These are phyloP conservation scores for Strigomonas culicis DNA, from an alignment of 208 protist species.

Conservation along the genomic window DNA sequence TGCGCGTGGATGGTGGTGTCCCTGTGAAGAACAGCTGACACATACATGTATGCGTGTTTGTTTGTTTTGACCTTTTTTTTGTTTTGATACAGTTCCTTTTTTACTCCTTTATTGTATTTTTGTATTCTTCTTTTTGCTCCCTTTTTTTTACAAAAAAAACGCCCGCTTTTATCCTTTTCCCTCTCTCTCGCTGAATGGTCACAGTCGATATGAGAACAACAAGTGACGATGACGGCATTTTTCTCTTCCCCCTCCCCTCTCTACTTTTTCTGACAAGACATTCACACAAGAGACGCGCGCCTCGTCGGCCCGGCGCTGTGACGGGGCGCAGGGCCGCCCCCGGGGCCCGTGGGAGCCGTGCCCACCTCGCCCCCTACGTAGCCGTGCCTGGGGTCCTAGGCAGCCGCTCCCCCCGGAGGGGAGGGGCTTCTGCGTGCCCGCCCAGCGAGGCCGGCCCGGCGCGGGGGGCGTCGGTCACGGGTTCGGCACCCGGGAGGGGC, in stretches of 20 bases:
- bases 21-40: no score
- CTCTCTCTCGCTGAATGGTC: not conserved
- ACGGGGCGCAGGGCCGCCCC: no score
- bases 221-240: not conserved
- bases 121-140: not conserved
- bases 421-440: not conserved
- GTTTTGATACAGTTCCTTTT: not conserved
- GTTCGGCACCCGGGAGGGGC: not conserved
- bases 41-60: not conserved
- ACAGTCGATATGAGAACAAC: no score
- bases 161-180: not conserved
- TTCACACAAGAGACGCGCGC: no score
- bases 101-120: not conserved
- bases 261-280: not conserved
- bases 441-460: not conserved
- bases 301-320: no score
- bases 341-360: no score
- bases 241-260: not conserved
- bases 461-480: not conserved
- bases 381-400: no score
- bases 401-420: no score
- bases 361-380: no score
- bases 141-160: not conserved
- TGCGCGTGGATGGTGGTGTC: not conserved
- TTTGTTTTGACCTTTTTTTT: slow-evolving; percentile 3